A percentile compares a stretch with the other conserved stretches of the same genome.
Evolutionary conservation across 306 rosid species (phyloP).

Genomic region (Vachellia pachyceras): DNA sequence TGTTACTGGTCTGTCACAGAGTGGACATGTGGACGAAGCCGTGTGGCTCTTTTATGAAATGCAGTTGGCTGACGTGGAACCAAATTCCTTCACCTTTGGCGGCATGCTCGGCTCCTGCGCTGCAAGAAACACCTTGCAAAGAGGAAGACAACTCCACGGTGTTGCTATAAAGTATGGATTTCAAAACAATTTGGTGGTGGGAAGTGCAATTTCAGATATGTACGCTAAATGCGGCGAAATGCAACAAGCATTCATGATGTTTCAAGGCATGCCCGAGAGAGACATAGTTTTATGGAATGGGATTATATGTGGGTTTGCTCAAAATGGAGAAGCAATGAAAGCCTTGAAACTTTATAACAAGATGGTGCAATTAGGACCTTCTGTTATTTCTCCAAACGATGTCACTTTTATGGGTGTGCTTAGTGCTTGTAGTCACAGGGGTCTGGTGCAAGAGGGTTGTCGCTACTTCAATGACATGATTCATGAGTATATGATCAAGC

Average conservation of each 20-base stretch:
- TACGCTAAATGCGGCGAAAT: conserved; percentile 30
- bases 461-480: conserved; percentile 40
- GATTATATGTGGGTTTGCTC: conserved; percentile 29
- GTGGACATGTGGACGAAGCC: conserved; percentile 15
- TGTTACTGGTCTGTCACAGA: conserved; percentile 30
- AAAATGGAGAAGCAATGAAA: conserved; percentile 27
- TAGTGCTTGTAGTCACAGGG: conserved; percentile 45
- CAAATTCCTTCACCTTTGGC: conserved; percentile 24
- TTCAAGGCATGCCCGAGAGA: conserved; percentile 19
- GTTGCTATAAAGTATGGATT: conserved; percentile 11
- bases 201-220: conserved; percentile 24
- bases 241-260: conserved; percentile 10
- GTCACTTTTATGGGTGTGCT: conserved; percentile 40
- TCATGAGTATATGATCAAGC: conserved; percentile 33
- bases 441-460: conserved; percentile 43
- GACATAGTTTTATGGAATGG: conserved; percentile 26
- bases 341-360: conserved; percentile 18
- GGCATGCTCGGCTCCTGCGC: conserved; percentile 18
- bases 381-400: conserved; percentile 25
- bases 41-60: conserved; percentile 20
- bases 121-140: background rate
- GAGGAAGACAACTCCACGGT: conserved; percentile 31
- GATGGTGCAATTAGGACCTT: conserved; percentile 20
- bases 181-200: conserved; percentile 14
- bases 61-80: conserved; percentile 24